Percentiles rank a stretch among this genome's conserved stretches.
phyloP scores from a whole-genome alignment of 768 basidiomycete species.

The Boletus pseudopeckii region DNA sequence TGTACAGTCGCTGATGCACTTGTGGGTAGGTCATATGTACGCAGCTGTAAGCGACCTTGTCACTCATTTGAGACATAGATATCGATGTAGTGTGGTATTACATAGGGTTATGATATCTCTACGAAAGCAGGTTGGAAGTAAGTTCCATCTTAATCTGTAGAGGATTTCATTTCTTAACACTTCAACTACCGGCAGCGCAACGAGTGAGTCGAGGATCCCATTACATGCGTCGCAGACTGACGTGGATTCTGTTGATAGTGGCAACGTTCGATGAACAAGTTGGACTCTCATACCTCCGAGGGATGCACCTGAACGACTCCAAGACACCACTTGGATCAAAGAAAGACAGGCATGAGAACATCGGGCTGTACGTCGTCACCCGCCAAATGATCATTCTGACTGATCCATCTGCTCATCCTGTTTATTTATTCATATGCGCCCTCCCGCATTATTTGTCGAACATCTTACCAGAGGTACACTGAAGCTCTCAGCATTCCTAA shows the following conservation, averaged over 20 bases:
- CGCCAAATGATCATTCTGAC: not conserved
- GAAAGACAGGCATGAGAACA: slow-evolving; percentile 81
- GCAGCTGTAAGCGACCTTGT: slow-evolving; percentile 62
- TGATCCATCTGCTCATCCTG: not conserved
- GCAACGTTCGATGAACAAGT: slow-evolving; percentile 62
- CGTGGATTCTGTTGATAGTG: slow-evolving; percentile 38
- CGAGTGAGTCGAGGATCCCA: slow-evolving; percentile 16
- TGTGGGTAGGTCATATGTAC: slow-evolving; percentile 62
- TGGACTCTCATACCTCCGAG: slow-evolving; percentile 69
- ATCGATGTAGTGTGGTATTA: not conserved
- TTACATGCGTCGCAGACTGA: not conserved
- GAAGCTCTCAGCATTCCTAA: slow-evolving; percentile 57
- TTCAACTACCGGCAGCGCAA: slow-evolving; percentile 16
- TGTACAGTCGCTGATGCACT: not conserved
- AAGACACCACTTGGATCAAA: slow-evolving; percentile 60
- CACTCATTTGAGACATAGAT: slow-evolving; percentile 16
- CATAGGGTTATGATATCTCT: slow-evolving; percentile 77
- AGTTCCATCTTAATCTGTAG: slow-evolving; percentile 20
- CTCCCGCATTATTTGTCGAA: not conserved
- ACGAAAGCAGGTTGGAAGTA: slow-evolving; percentile 70
- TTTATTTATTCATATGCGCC: not conserved
- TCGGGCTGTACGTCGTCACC: slow-evolving; percentile 61
- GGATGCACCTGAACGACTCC: slow-evolving; percentile 86
- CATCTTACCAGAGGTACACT: slow-evolving; percentile 55
- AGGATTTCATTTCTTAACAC: not conserved